Evolutionary conservation across 2,329 filamentous ascomycete species (phyloP).

Genomic region (Coniochaeta sp.): DNA sequence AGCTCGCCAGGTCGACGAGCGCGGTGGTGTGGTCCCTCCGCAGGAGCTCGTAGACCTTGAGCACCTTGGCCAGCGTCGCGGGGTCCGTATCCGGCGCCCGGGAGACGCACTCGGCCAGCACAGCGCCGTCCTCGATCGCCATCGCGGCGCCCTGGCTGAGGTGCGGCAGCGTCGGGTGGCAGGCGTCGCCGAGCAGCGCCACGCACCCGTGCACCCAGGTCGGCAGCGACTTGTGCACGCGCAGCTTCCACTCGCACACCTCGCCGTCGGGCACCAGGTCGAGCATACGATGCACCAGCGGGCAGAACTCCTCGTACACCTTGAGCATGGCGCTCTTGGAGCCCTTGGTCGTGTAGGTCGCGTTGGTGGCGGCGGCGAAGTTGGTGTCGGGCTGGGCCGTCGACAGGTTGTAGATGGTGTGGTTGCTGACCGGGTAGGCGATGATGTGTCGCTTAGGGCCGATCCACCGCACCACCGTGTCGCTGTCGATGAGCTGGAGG

Average conservation of each 20-base stretch:
- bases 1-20: slow-evolving; percentile 46
- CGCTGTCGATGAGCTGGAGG: slow-evolving; percentile 56
- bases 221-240: slow-evolving; percentile 47
- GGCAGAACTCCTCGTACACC: slow-evolving; percentile 56
- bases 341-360: slow-evolving; percentile 56
- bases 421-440: slow-evolving; percentile 64
- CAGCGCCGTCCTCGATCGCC: slow-evolving; percentile 60
- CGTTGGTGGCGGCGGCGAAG: slow-evolving; percentile 48
- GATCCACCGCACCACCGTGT: slow-evolving; percentile 68
- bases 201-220: slow-evolving; percentile 52
- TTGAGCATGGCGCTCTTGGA: slow-evolving; percentile 54
- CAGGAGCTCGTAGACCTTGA: slow-evolving; percentile 47
- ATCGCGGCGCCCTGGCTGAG: slow-evolving; percentile 61
- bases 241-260: slow-evolving; percentile 59
- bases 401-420: slow-evolving; percentile 59
- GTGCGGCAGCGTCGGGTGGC: slow-evolving; percentile 62
- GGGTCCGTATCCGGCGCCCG: slow-evolving; percentile 23
- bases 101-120: slow-evolving; percentile 46
- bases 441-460: slow-evolving; percentile 70
- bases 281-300: slow-evolving; percentile 50
- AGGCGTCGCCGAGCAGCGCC: slow-evolving; percentile 56
- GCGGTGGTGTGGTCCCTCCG: slow-evolving; percentile 46
- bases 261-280: slow-evolving; percentile 53
- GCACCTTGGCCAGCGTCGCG: slow-evolving; percentile 35
- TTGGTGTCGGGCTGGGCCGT: slow-evolving; percentile 54